Conservation (phyloP, 176 grass and related monocot species). For the Eragrostis nindensis region DNA sequence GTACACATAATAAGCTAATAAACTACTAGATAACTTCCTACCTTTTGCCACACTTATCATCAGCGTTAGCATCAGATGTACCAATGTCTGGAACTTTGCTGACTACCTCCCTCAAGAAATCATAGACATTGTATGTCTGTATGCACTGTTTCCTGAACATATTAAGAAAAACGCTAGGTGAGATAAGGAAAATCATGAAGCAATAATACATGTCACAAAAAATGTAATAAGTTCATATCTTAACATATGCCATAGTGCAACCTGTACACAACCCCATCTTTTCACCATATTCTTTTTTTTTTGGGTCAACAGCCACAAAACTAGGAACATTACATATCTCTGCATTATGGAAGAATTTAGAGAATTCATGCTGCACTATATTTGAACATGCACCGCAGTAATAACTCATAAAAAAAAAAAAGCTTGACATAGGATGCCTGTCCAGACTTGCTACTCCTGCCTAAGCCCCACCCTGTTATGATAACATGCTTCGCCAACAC, state of each 20-base stretch:
- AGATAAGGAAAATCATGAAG: background rate
- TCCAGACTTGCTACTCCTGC: background rate
- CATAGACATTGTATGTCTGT: conserved; percentile 81
- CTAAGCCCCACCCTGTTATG: background rate
- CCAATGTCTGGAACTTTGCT: conserved; percentile 87
- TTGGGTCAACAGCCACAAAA: background rate
- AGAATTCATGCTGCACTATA: background rate
- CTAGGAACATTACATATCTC: background rate
- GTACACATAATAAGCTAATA: conserved; percentile 24
- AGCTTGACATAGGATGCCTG: background rate
- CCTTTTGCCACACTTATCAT: conserved; percentile 69
- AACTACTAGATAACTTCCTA: conserved; percentile 34
- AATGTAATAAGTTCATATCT: conserved; percentile 8
- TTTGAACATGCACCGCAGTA: background rate
- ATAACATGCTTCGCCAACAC: background rate
- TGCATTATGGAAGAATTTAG: background rate
- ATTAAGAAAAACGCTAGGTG: conserved; percentile 30
- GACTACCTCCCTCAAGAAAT: conserved; percentile 92
- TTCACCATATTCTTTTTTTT: background rate
- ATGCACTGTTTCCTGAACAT: conserved; percentile 86
- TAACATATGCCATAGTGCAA: background rate
- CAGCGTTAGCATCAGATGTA: conserved; percentile 61
- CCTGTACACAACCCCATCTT: background rate
- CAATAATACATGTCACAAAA: conserved; percentile 7
- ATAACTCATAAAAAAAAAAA: background rate